Percentiles rank a stretch among this genome's conserved stretches.
Evolutionary conservation across 192 early-diverging fungal species (phyloP).

Genomic region (Umbelopsis sp.): DNA sequence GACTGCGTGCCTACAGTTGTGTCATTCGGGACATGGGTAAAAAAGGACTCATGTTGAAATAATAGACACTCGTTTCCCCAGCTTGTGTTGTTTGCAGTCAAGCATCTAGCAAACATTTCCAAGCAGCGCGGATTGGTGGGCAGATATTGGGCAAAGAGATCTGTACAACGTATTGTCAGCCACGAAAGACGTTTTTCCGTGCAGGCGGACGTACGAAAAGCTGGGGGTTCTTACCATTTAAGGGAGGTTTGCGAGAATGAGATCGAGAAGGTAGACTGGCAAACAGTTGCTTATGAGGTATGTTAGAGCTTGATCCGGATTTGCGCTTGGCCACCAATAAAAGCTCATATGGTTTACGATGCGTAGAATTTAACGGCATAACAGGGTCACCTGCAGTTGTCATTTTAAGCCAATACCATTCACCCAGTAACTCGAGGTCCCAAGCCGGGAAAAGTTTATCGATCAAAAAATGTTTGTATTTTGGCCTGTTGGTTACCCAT

Average conservation of each 20-base stretch:
- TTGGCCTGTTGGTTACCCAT: constrained; percentile 76
- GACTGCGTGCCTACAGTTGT: too few species aligned
- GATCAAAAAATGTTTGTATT: constrained; percentile 56
- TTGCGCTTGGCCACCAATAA: constrained; percentile 51
- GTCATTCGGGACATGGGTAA: not conserved
- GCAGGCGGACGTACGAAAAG: not conserved
- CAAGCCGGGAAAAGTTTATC: constrained; percentile 71
- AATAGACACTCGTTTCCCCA: constrained; percentile 76
- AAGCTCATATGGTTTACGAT: constrained; percentile 72
- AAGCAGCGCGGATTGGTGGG: constrained; percentile 41
- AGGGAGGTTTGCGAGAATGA: constrained; percentile 69
- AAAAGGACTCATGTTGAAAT: constrained; percentile 52
- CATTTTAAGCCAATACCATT: constrained; percentile 74
- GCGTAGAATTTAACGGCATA: constrained; percentile 39
- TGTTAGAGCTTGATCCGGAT: not conserved
- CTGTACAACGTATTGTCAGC: constrained; percentile 22
- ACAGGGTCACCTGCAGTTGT: constrained; percentile 48
- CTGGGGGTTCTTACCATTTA: constrained; percentile 41
- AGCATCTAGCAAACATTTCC: constrained; percentile 70
- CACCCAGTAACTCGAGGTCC: constrained; percentile 53
- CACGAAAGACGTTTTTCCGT: not conserved
- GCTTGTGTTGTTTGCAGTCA: constrained; percentile 55
- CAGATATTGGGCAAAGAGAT: constrained; percentile 35
- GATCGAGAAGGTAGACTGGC: constrained; percentile 56
- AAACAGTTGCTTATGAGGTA: constrained; percentile 41